A percentile compares a stretch with the other conserved stretches of the same genome.
Conservation (phyloP, 2,329 filamentous ascomycete genomes). For the Xylaria digitata region DNA sequence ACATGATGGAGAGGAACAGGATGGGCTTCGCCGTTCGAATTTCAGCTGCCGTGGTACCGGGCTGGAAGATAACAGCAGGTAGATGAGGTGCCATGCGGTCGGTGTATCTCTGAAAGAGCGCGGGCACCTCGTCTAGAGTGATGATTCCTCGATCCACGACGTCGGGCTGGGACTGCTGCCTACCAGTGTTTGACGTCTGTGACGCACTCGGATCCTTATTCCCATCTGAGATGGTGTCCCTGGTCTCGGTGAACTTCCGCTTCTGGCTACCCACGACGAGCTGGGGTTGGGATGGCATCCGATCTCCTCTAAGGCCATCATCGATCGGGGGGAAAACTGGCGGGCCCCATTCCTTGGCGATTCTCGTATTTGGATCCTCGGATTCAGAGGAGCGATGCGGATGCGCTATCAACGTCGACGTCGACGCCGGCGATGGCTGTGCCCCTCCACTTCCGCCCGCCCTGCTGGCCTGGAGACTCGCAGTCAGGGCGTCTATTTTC, state of each 20-base stretch:
- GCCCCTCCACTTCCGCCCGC: conserved; percentile 47
- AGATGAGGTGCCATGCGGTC: conserved; percentile 70
- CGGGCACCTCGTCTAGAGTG: conserved; percentile 64
- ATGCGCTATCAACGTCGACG: neutral
- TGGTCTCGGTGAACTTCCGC: conserved; percentile 52
- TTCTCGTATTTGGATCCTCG: conserved; percentile 5
- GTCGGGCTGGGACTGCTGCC: conserved; percentile 56
- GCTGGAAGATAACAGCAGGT: conserved; percentile 70
- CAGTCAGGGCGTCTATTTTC: conserved; percentile 90
- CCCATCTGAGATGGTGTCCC: conserved; percentile 40
- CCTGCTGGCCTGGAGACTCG: conserved; percentile 73
- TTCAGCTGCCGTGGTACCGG: conserved; percentile 63
- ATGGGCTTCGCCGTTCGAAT: conserved; percentile 70
- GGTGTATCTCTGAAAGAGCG: conserved; percentile 69
- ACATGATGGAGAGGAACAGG: conserved; percentile 77
- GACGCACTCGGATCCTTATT: conserved; percentile 41
- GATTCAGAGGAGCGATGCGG: neutral
- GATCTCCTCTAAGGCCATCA: conserved; percentile 33
- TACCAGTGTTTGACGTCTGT: conserved; percentile 12
- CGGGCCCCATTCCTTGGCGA: conserved; percentile 43
- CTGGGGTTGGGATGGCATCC: conserved; percentile 26
- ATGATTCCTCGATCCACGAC: conserved; percentile 70
- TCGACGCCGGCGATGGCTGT: conserved; percentile 11
- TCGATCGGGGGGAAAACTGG: conserved; percentile 35
- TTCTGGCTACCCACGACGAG: conserved; percentile 53